phyloP scores from a whole-genome alignment of 1,284 basidiomycete species.

The Tylopilus sp. region DNA sequence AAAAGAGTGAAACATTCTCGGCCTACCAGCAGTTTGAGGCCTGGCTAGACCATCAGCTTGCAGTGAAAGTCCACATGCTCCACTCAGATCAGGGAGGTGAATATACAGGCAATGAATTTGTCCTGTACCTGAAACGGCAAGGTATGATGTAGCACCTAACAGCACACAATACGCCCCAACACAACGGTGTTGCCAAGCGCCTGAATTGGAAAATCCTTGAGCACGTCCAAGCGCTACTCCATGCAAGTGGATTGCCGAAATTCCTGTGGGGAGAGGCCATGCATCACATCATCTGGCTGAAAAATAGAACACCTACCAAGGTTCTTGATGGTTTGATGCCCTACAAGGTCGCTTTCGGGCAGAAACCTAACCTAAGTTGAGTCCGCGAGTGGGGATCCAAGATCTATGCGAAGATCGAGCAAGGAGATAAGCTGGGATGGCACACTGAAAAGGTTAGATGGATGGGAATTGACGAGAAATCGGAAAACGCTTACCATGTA shows the following conservation, averaged over 20 bases:
- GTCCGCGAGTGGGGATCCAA: not conserved
- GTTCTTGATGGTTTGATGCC: rapidly evolving
- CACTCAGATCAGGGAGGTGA: not conserved
- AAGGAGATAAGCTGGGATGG: not conserved
- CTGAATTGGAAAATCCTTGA: constrained; percentile 1
- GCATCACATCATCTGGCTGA: not conserved
- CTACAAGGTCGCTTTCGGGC: not conserved
- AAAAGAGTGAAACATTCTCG: not conserved
- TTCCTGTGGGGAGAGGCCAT: constrained; percentile 2
- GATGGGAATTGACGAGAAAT: not conserved
- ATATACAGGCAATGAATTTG: not conserved
- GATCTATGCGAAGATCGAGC: not conserved
- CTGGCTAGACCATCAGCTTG: not conserved
- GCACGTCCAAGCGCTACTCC: not conserved
- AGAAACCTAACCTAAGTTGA: rapidly evolving
- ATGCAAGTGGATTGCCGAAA: constrained; percentile 2
- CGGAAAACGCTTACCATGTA: not conserved
- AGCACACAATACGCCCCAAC: not conserved
- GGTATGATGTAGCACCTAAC: not conserved
- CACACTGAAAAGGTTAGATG: not conserved
- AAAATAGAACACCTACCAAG: not conserved
- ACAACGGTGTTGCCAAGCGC: not conserved
- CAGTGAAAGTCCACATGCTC: not conserved
- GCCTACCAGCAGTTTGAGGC: not conserved
- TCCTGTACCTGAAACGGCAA: not conserved